These are phyloP conservation scores for Fusarium pseudoanthophilum DNA, from an alignment of 2,329 filamentous ascomycete species.

Conservation along the genomic window DNA sequence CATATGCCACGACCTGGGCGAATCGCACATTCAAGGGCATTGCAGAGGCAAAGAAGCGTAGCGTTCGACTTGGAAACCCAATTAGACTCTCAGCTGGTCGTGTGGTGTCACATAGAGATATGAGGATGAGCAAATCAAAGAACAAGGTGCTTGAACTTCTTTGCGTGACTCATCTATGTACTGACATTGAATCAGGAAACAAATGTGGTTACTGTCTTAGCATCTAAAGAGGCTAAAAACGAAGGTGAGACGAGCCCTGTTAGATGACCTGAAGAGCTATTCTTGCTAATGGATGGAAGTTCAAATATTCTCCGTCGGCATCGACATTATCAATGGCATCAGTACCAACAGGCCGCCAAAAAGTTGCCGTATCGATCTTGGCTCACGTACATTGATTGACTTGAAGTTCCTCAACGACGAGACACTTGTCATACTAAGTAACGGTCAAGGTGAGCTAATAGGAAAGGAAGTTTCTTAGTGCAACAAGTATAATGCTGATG, in stretches of 20 bases:
- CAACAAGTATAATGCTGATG: background rate
- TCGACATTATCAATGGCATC: slow-evolving; percentile 68
- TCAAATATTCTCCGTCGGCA: slow-evolving; percentile 64
- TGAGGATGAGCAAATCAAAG: slow-evolving; percentile 61
- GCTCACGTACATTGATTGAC: slow-evolving; percentile 63
- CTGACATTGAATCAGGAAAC: slow-evolving; percentile 47
- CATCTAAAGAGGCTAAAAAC: slow-evolving; percentile 50
- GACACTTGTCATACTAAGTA: slow-evolving; percentile 69
- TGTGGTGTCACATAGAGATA: slow-evolving; percentile 64
- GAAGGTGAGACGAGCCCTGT: slow-evolving; percentile 49
- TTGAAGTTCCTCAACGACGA: slow-evolving; percentile 74
- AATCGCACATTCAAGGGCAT: slow-evolving; percentile 73
- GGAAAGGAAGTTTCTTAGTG: background rate
- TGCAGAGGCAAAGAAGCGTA: slow-evolving; percentile 74
- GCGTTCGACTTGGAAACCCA: slow-evolving; percentile 72
- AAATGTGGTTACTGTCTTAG: slow-evolving; percentile 55
- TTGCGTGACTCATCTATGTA: background rate
- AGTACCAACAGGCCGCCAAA: slow-evolving; percentile 58
- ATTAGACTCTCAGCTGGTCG: slow-evolving; percentile 57
- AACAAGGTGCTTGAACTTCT: slow-evolving; percentile 47
- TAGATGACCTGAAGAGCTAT: no score
- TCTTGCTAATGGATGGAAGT: slow-evolving; percentile 53
- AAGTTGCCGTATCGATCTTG: slow-evolving; percentile 56
- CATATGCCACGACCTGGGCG: slow-evolving; percentile 67
- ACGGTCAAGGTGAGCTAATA: slow-evolving; percentile 48